Evolutionary conservation across 306 rosid species (phyloP).

Genomic region (Rubus parviflorus): DNA sequence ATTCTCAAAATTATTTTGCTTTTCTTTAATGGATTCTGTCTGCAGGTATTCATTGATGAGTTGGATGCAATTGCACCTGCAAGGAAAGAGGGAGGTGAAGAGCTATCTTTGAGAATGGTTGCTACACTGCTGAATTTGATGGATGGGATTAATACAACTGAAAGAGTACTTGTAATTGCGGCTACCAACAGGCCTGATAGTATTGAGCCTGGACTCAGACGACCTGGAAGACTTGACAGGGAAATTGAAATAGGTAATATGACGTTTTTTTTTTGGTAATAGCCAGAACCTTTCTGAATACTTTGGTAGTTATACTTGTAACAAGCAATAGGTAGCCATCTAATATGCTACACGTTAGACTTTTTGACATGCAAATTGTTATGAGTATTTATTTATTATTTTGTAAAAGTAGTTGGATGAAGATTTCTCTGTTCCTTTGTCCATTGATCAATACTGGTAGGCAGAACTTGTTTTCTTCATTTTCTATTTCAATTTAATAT

Average conservation of each 20-base stretch:
- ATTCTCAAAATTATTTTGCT: not conserved
- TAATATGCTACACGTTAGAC: not conserved
- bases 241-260: constrained; percentile 86
- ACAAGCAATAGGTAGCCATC: not conserved
- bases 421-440: not conserved
- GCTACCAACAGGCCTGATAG: constrained; percentile 83
- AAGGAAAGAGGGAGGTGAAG: constrained; percentile 86
- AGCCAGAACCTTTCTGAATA: constrained; percentile 7
- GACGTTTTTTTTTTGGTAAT: constrained; percentile 12
- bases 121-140: constrained; percentile 71
- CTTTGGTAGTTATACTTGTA: not conserved
- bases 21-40: constrained; percentile 28
- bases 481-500: not conserved
- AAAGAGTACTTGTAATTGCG: constrained; percentile 79
- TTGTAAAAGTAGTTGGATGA: not conserved
- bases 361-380: not conserved
- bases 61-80: constrained; percentile 92
- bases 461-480: not conserved
- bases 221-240: constrained; percentile 89
- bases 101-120: constrained; percentile 85
- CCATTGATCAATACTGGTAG: not conserved
- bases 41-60: constrained; percentile 85
- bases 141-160: constrained; percentile 74
- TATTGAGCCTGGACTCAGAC: constrained; percentile 90
- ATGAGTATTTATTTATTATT: not conserved